A percentile compares a stretch with the other conserved stretches of the same genome.
Conservation (phyloP, 2,329 filamentous ascomycete species). For the Penicillium sp. region DNA sequence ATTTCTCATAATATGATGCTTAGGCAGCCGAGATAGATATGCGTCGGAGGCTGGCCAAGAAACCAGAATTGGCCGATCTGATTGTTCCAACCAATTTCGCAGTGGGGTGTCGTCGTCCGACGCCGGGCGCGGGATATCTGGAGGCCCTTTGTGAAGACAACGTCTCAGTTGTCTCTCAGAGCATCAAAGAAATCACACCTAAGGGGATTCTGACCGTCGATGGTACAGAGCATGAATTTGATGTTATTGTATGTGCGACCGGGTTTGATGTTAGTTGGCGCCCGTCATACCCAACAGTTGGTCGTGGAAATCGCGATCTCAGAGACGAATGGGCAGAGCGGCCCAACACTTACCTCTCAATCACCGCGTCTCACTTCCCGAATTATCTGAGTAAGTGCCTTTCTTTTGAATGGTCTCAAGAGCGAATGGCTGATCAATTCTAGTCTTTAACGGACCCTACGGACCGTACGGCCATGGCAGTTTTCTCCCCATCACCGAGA, state of each 20-base stretch:
- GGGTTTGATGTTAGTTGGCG: conserved; percentile 12
- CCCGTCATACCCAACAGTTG: conserved; percentile 8
- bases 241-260: conserved; percentile 23
- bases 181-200: conserved; percentile 41
- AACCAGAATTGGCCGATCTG: conserved; percentile 15
- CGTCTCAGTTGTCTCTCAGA: conserved; percentile 46
- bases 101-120: conserved; percentile 25
- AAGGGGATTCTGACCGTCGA: conserved; percentile 36
- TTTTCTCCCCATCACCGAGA: conserved; percentile 30
- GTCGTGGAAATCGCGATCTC: conserved; percentile 2
- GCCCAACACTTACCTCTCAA: conserved; percentile 20
- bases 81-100: conserved; percentile 15
- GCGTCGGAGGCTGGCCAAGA: conserved; percentile 8
- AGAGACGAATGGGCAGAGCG: conserved; percentile 14
- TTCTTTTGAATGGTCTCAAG: no score
- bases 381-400: conserved; percentile 28
- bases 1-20: no score
- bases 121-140: conserved; percentile 27
- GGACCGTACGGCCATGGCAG: conserved; percentile 32
- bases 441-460: conserved; percentile 27
- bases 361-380: conserved; percentile 26
- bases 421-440: no score
- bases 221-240: conserved; percentile 21
- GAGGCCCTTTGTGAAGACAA: conserved; percentile 29
- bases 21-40: conserved; percentile 18